phyloP scores from a whole-genome alignment of 1,284 basidiomycete species.

The Ganoderma lucidum region DNA sequence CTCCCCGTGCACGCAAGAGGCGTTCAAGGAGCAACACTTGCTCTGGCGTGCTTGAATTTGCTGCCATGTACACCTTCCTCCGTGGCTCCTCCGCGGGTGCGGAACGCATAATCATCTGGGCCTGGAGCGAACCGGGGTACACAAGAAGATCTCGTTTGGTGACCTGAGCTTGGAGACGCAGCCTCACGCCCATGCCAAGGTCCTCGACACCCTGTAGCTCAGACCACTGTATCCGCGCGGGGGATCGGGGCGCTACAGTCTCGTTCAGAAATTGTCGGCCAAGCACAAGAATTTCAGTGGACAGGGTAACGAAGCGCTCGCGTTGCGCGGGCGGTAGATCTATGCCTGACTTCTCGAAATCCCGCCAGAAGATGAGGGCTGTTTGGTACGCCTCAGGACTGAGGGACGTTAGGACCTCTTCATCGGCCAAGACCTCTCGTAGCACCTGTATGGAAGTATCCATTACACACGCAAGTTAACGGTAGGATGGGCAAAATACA shows the following conservation, averaged over 20 bases:
- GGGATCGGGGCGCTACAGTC: slow-evolving; percentile 64
- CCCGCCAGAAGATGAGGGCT: slow-evolving; percentile 92
- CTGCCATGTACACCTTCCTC: slow-evolving; percentile 79
- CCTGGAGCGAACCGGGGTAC: slow-evolving; percentile 87
- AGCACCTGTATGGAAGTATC: slow-evolving; percentile 57
- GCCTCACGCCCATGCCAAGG: slow-evolving; percentile 70
- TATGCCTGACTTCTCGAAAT: slow-evolving; percentile 98
- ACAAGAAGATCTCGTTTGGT: slow-evolving; percentile 77
- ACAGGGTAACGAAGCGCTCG: slow-evolving; percentile 86
- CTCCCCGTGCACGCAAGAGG: slow-evolving; percentile 78
- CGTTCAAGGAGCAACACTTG: slow-evolving; percentile 80
- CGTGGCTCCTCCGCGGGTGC: slow-evolving; percentile 86
- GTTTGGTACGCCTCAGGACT: slow-evolving; percentile 80
- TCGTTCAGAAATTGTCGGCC: slow-evolving; percentile 88
- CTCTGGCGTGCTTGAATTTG: slow-evolving; percentile 73
- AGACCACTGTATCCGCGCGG: slow-evolving; percentile 69
- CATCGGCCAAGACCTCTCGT: slow-evolving; percentile 68
- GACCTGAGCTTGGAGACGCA: slow-evolving; percentile 77
- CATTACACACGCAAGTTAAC: slow-evolving; percentile 20
- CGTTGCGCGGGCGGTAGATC: slow-evolving; percentile 84
- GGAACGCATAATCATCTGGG: slow-evolving; percentile 91
- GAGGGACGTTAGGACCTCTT: slow-evolving; percentile 65
- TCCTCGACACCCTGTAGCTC: slow-evolving; percentile 76
- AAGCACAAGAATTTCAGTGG: slow-evolving; percentile 91
- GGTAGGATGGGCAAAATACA: slow-evolving; percentile 1